Evolutionary conservation across 495 filamentous ascomycete species (phyloP).

Genomic region (Pseudevernia furfuracea): DNA sequence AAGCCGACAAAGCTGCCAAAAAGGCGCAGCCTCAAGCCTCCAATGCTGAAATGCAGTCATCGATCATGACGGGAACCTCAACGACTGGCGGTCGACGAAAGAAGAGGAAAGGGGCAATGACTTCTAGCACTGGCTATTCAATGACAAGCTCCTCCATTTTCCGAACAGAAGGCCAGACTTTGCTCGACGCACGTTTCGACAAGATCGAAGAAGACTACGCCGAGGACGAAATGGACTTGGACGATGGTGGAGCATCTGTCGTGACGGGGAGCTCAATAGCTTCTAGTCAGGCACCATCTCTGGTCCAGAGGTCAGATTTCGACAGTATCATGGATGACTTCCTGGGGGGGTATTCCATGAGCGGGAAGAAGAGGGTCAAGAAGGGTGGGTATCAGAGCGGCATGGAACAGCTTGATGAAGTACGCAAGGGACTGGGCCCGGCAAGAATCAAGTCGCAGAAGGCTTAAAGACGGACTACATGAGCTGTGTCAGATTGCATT

Average conservation of each 20-base stretch:
- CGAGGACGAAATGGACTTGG: slow-evolving; percentile 58
- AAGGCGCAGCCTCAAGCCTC: slow-evolving; percentile 39
- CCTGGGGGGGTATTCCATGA: slow-evolving; percentile 63
- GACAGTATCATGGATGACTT: slow-evolving; percentile 92
- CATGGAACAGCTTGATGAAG: slow-evolving; percentile 82
- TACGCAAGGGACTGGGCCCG: slow-evolving; percentile 71
- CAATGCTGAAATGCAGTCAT: slow-evolving; percentile 75
- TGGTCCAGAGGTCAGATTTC: slow-evolving; percentile 59
- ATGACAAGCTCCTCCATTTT: slow-evolving; percentile 89
- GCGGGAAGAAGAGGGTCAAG: slow-evolving; percentile 73
- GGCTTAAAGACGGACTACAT: slow-evolving; percentile 2
- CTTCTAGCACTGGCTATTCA: slow-evolving; percentile 83
- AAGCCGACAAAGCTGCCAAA: slow-evolving; percentile 38
- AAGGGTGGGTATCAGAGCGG: slow-evolving; percentile 76
- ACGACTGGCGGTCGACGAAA: slow-evolving; percentile 62
- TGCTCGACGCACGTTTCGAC: slow-evolving; percentile 86
- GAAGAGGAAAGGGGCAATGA: slow-evolving; percentile 86
- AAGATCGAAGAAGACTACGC: slow-evolving; percentile 77
- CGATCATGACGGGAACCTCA: slow-evolving; percentile 71
- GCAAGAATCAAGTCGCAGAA: slow-evolving; percentile 43
- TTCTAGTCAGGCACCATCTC: slow-evolving; percentile 41
- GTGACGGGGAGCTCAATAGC: slow-evolving; percentile 43
- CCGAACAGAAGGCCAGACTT: slow-evolving; percentile 78
- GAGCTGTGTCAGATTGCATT: slow-evolving; percentile 5
- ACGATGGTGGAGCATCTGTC: slow-evolving; percentile 45